Percentiles rank a stretch among this genome's conserved stretches.
These are phyloP conservation scores for Trypanosoma scelopori DNA, from an alignment of 208 protist genomes.

Conservation along the genomic window DNA sequence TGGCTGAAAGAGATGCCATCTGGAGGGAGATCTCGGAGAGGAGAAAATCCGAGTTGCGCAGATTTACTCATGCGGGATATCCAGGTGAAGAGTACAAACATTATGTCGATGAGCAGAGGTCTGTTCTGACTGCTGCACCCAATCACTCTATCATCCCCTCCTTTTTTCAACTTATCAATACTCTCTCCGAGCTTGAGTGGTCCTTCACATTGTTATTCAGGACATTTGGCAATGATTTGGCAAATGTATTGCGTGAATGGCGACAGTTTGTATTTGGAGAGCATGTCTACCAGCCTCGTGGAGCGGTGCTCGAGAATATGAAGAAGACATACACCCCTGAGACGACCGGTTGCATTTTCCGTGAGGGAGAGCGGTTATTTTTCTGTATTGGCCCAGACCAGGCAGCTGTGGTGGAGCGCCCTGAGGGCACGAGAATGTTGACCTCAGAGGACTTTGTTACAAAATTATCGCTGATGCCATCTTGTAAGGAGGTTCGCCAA, in stretches of 20 bases:
- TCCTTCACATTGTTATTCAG: constrained; percentile 87
- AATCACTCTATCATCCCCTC: constrained; percentile 74
- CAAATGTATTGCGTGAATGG: constrained; percentile 77
- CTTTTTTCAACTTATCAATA: constrained; percentile 86
- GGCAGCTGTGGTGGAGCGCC: constrained; percentile 35
- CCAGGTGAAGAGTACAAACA: constrained; percentile 55
- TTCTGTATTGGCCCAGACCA: constrained; percentile 66
- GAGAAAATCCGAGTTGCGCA: constrained; percentile 44
- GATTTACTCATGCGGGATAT: constrained; percentile 67
- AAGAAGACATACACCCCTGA: constrained; percentile 41
- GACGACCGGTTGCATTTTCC: constrained; percentile 68
- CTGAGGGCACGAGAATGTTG: constrained; percentile 30
- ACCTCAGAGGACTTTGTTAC: constrained; percentile 23
- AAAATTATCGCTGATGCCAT: constrained; percentile 42
- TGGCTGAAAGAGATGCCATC: constrained; percentile 41
- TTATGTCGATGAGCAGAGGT: constrained; percentile 71
- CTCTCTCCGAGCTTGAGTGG: constrained; percentile 72
- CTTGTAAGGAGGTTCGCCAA: constrained; percentile 42
- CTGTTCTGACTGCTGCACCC: constrained; percentile 34
- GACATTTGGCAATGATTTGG: constrained; percentile 86
- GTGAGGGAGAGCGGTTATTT: constrained; percentile 57
- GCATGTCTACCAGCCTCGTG: constrained; percentile 64
- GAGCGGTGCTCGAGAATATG: constrained; percentile 46
- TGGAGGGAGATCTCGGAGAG: constrained; percentile 64
- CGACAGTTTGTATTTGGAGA: constrained; percentile 64